These are phyloP conservation scores for Malassezia psittaci DNA, from an alignment of 1,284 basidiomycete species.

Conservation along the genomic window DNA sequence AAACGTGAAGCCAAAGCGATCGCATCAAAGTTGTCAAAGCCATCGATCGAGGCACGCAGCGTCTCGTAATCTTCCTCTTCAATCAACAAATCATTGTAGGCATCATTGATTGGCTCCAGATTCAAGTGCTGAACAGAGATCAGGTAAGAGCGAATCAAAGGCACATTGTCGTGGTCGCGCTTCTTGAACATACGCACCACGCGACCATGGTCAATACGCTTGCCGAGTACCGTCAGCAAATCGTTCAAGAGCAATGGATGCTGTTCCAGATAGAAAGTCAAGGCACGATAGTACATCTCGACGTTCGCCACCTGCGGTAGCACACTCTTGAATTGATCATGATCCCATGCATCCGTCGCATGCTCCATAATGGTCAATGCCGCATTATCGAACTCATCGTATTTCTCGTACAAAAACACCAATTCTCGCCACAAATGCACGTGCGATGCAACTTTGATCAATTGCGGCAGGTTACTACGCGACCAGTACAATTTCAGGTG, in stretches of 20 bases:
- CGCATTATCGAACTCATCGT: conserved; percentile 93
- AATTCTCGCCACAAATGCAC: conserved; percentile 98
- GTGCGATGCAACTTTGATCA: conserved; percentile 86
- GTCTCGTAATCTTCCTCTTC: conserved; percentile 99
- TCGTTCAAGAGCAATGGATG: conserved; percentile 88
- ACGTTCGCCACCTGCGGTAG: conserved; percentile 69
- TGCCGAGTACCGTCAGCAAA: conserved; percentile 77
- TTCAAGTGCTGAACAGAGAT: conserved; percentile 94
- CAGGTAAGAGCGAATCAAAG: conserved; percentile 86
- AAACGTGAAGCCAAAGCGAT: conserved; percentile 73
- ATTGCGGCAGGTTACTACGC: conserved; percentile 89
- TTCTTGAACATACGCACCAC: conserved; percentile 82
- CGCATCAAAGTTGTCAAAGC: conserved; percentile 95
- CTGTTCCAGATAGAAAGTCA: conserved; percentile 63
- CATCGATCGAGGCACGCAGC: conserved; percentile 86
- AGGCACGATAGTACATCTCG: conserved; percentile 84
- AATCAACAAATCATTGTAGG: conserved; percentile 89
- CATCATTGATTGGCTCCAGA: conserved; percentile 91
- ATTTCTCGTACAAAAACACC: conserved; percentile 95
- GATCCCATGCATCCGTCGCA: conserved; percentile 92
- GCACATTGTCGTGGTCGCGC: conserved; percentile 84
- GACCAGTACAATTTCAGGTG: conserved; percentile 95
- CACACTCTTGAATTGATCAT: conserved; percentile 70
- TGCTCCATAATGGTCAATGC: conserved; percentile 95
- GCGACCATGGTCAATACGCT: conserved; percentile 84